Conservation (phyloP, 1,139 yeast genomes). For the Geotrichum klebahnii region DNA sequence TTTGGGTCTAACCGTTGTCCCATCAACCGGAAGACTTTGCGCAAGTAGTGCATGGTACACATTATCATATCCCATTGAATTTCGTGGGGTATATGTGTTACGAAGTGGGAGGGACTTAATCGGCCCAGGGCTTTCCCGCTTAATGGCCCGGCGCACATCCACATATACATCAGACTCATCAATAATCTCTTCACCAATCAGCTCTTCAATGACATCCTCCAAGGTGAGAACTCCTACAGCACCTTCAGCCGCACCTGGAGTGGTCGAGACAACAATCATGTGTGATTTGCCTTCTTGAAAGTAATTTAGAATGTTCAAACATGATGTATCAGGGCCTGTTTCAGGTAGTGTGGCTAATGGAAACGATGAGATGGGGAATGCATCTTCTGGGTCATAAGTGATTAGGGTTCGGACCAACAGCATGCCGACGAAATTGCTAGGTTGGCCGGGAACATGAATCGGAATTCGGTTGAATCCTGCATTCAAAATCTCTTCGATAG, state of each 20-base stretch:
- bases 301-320: conserved; percentile 86
- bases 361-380: conserved; percentile 85
- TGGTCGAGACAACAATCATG: conserved; percentile 86
- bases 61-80: conserved; percentile 29
- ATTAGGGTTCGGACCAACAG: conserved; percentile 84
- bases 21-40: conserved; percentile 7
- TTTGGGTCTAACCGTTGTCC: conserved; percentile 26
- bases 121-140: conserved; percentile 73
- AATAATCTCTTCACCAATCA: conserved; percentile 95
- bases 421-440: conserved; percentile 91
- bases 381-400: conserved; percentile 95
- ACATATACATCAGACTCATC: conserved; percentile 96
- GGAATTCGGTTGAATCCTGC: conserved; percentile 96
- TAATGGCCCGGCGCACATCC: conserved; percentile 83
- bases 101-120: too few relatives aligned
- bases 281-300: conserved; percentile 98
- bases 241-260: conserved; percentile 84
- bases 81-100: conserved; percentile 23
- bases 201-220: conserved; percentile 97
- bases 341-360: conserved; percentile 96
- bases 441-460: conserved; percentile 87
- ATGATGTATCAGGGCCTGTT: conserved; percentile 86
- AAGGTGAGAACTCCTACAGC: conserved; percentile 88
- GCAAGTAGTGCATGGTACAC: conserved; percentile 25
- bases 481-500: conserved; percentile 85